Percentiles rank a stretch among this genome's conserved stretches.
phyloP scores from a whole-genome alignment of 192 early-diverging fungal species.

The Spizellomyces sp. region DNA sequence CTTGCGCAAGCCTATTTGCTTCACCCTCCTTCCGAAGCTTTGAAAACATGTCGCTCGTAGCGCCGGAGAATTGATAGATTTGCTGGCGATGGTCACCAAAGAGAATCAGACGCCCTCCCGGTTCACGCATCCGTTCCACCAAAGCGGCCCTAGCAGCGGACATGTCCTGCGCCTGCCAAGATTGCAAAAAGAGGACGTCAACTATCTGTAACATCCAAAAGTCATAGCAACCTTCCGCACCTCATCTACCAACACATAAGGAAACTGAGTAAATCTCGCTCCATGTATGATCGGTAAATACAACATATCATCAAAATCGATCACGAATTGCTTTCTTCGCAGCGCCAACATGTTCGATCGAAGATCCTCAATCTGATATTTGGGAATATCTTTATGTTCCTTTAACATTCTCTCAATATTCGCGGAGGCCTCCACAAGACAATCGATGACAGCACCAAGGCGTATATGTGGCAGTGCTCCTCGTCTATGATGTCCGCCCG shows the following conservation, averaged over 20 bases:
- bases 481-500: constrained; percentile 15
- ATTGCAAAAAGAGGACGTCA: neutral
- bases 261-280: constrained; percentile 15
- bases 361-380: neutral
- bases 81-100: constrained; percentile 28
- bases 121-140: neutral
- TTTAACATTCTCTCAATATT: neutral
- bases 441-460: neutral
- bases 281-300: constrained; percentile 25
- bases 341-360: neutral
- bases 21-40: neutral
- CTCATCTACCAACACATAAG: constrained; percentile 29
- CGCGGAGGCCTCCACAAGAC: neutral
- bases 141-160: constrained; percentile 18
- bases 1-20: neutral
- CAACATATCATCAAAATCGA: constrained; percentile 33
- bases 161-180: constrained; percentile 32
- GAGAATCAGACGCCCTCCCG: constrained; percentile 10
- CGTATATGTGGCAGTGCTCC: neutral
- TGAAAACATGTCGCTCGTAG: constrained; percentile 6
- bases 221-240: neutral
- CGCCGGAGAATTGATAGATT: constrained; percentile 31
- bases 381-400: no score
- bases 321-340: neutral
- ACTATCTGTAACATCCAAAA: neutral